Base-by-base conservation (phyloP, 1,284 basidiomycete species). In the Lentinula novae-zelandiae region DNA sequence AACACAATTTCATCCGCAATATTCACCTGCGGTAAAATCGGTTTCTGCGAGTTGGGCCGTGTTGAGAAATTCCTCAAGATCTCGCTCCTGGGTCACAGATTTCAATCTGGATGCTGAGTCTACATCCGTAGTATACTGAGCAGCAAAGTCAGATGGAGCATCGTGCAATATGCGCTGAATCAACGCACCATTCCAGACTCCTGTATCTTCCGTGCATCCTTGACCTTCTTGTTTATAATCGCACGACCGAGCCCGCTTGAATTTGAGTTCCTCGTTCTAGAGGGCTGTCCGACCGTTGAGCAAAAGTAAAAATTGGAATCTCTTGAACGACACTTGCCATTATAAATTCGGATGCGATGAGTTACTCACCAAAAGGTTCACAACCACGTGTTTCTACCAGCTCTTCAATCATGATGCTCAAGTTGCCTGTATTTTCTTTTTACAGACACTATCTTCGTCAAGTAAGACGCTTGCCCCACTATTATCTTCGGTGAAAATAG, bases 11-110 rank as follows among this genome's bases (percentile, higher is more conserved):
- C 36, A 9, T 36, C 38, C 34, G 49, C 53, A 40, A 27, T 8
- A 61, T 84, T 56, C 64, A 95, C 95, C 95, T 40, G 95, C 97
- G n/a, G 95, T 95, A 71, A 99, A 99, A 69, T 99, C 94, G 13
- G 90, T 90, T 58, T 93, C 96, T 20, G 97, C 97, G 56, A 99
- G 79, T 65, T 94, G 91, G 3, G 97, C 97, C 17, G 95, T 98
- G 71, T 88, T 96, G 63, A 99, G 77, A 73, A 99, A 99, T 73
- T 96, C 95, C 68, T 98, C 96, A 33, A 99, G 80, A 77, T 98
- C 95, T 62, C 88, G 82, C 76, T 99, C 95, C 74, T 99, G 96
- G 0, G 97, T 99, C 44, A 99, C 89, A 1, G 96, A 98, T 68
- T 90, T 87, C 36, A 99, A 82, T 46, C 87, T 88, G 62, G 85